Base-by-base conservation (phyloP, 2,329 filamentous ascomycete species). In the Ceratocystis lukuohia region DNA sequence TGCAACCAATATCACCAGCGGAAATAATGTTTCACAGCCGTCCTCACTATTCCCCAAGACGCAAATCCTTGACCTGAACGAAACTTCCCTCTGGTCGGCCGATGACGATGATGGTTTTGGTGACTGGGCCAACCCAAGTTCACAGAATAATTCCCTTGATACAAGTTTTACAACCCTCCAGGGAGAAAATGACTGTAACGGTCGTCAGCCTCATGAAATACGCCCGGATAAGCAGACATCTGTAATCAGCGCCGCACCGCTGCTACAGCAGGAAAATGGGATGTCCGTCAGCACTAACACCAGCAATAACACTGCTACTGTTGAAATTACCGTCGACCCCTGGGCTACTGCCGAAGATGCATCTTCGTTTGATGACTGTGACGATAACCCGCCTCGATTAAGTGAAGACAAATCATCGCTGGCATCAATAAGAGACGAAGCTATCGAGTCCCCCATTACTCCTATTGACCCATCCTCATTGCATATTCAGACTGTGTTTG, bases 101-200 rank as follows among this genome's bases (percentile, higher is more conserved):
- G 61, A 56, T 48, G 53, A 22, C 46, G 56, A 61, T 30, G 61
- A 65, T 37, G 64, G 41, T 10, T 66, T 68, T 62, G 67, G 65
- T 17, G 62, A 64, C 48, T 66, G 62, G 64, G 62, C 61, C 17
- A 37, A 62, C 30, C 25, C 53, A 12, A 64, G 61, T 25, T 22
- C 44, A 22, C 50, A 45, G 22, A 48, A 65, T 37, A 62, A 25
- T 10, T 56, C 44, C n/a, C 28, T 68, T 59, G 57, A 61, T 68
- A 41, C 37, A 33, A 53, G 59, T 28, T 67, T 67, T 44, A 46
- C 45, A 22, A 46, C n/a, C 30, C 41, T 57, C 48, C 65, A 66
- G 56, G 22, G 59, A 59, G 22, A 64, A 59, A 25, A 25, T 46
- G 17, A 37, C 44, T 63, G 30, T n/a, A 25, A 33, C 15, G 10